Conservation (phyloP, 768 basidiomycete genomes). For the Mycena olivaceomarginata region DNA sequence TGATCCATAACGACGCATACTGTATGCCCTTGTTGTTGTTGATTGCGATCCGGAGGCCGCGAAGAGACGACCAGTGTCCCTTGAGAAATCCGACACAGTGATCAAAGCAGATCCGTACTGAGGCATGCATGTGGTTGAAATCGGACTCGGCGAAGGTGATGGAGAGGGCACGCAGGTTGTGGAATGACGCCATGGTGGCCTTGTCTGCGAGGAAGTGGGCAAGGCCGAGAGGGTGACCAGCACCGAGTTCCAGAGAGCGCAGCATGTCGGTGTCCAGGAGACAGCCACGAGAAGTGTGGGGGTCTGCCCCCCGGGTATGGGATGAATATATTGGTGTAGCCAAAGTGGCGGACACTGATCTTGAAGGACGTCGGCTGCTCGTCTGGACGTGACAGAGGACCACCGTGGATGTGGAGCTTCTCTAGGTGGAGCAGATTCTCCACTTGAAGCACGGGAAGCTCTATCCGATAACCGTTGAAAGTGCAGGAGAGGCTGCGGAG, state of each 20-base stretch:
- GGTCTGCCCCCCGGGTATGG: not conserved
- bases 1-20: no score
- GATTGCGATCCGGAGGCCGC: no score
- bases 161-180: not conserved
- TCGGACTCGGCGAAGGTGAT: not conserved
- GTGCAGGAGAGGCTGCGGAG: not conserved
- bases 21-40: no score
- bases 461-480: not conserved
- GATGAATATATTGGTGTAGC: not conserved
- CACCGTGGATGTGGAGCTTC: not conserved
- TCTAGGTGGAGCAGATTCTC: not conserved
- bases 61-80: no score
- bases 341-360: not conserved
- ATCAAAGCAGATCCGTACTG: no score
- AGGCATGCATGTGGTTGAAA: not conserved
- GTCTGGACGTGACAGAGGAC: not conserved
- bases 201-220: slow-evolving; percentile 10
- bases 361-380: not conserved
- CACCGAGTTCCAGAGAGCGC: slow-evolving; percentile 4
- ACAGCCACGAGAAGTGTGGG: not conserved
- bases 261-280: not conserved
- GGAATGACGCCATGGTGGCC: not conserved
- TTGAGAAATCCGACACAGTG: no score
- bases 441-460: not conserved
- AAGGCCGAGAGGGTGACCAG: not conserved